Evolutionary conservation across 2,329 filamentous ascomycete genomes (phyloP).

Genomic region (Aspergillus candidus): DNA sequence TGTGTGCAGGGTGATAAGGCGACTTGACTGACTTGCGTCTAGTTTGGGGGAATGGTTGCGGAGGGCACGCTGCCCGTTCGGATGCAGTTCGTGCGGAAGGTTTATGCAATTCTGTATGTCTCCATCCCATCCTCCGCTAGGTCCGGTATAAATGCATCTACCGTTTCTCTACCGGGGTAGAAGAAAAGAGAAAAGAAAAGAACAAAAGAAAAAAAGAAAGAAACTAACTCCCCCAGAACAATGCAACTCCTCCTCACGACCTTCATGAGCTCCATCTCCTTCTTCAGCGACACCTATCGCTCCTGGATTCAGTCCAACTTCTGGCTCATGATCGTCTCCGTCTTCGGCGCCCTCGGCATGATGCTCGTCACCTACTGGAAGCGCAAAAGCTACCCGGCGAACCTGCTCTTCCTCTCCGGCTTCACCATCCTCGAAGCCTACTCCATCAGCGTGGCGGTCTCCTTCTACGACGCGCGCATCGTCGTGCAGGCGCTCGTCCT

Average conservation of each 20-base stretch:
- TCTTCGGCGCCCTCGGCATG: slow-evolving; percentile 76
- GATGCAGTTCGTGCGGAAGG: slow-evolving; percentile 95
- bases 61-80: slow-evolving; percentile 93
- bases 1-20: slow-evolving; percentile 2
- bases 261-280: slow-evolving; percentile 73
- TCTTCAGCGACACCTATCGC: slow-evolving; percentile 75
- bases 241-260: slow-evolving; percentile 83
- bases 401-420: slow-evolving; percentile 81
- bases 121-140: not conserved
- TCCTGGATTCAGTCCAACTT: slow-evolving; percentile 78
- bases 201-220: not conserved
- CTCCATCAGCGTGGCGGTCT: slow-evolving; percentile 84
- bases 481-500: slow-evolving; percentile 87
- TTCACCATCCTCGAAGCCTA: slow-evolving; percentile 95
- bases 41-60: slow-evolving; percentile 89
- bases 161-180: no score
- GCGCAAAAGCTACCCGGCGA: slow-evolving; percentile 89
- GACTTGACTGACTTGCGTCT: slow-evolving; percentile 8
- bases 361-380: slow-evolving; percentile 92
- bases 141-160: not conserved
- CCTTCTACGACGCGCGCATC: slow-evolving; percentile 75
- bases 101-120: slow-evolving; percentile 82
- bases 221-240: slow-evolving; percentile 47
- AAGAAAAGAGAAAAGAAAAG: no score
- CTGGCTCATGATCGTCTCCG: slow-evolving; percentile 79